Percentiles rank a stretch among this genome's conserved stretches.
Evolutionary conservation across 768 basidiomycete genomes (phyloP).

Genomic region (Leccinum boreale): DNA sequence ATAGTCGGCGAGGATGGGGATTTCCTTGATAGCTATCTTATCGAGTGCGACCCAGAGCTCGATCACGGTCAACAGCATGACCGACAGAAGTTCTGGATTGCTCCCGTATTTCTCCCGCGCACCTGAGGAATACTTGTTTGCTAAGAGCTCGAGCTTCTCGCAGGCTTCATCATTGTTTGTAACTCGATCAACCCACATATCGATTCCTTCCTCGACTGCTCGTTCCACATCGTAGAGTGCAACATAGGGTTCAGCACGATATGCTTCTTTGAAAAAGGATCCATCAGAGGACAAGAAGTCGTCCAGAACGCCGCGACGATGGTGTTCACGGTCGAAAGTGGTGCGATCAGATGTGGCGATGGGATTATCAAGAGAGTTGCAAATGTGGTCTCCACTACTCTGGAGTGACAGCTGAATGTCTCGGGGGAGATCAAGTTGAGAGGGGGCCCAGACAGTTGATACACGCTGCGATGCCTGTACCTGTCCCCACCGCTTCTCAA

Average conservation of each 20-base stretch:
- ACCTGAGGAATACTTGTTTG: slow-evolving; percentile 20
- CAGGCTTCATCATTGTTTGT: slow-evolving; percentile 7
- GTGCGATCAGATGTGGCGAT: fast-evolving
- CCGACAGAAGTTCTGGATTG: slow-evolving; percentile 36
- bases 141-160: slow-evolving; percentile 17
- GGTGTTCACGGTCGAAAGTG: slow-evolving; percentile 1
- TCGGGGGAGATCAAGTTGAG: slow-evolving; percentile 18
- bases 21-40: too few species aligned
- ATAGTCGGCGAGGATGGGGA: slow-evolving; percentile 15
- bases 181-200: slow-evolving; percentile 29
- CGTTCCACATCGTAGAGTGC: slow-evolving; percentile 38
- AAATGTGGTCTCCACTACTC: slow-evolving; percentile 28
- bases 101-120: slow-evolving; percentile 10
- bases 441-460: slow-evolving; percentile 30
- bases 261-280: slow-evolving; percentile 4
- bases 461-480: neutral
- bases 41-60: slow-evolving; percentile 38
- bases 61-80: slow-evolving; percentile 36
- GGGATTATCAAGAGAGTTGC: slow-evolving; percentile 8
- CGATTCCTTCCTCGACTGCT: slow-evolving; percentile 28
- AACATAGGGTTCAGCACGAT: slow-evolving; percentile 6
- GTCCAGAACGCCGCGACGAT: slow-evolving; percentile 6
- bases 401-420: slow-evolving; percentile 35
- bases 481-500: neutral
- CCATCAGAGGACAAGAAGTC: slow-evolving; percentile 15